Conservation (phyloP, 176 grass and related monocot species). For the Musa troglodytarum region DNA sequence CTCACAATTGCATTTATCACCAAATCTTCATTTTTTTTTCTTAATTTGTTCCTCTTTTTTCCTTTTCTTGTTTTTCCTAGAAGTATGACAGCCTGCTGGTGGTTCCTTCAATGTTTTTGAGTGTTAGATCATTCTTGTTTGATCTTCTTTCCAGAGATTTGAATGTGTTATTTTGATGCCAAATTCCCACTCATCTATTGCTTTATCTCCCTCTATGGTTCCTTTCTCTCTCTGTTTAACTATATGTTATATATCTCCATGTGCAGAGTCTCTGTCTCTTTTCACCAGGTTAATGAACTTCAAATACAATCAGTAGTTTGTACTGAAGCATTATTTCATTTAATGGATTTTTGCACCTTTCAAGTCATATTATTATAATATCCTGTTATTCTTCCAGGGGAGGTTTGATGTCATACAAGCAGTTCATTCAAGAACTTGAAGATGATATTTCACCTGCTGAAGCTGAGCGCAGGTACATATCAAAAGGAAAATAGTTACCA, state of each 20-base stretch:
- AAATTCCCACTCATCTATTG: too few relatives aligned
- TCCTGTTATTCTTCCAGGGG: conserved; percentile 46
- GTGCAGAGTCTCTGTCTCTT: too few relatives aligned
- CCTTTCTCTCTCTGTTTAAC: too few relatives aligned
- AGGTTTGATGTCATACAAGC: conserved; percentile 98
- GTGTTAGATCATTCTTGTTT: too few relatives aligned
- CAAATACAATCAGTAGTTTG: too few relatives aligned
- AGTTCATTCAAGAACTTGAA: conserved; percentile 97
- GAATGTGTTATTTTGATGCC: too few relatives aligned
- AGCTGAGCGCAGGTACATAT: conserved; percentile 71
- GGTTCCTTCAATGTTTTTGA: too few relatives aligned
- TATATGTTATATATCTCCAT: too few relatives aligned
- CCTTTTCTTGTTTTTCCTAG: background rate
- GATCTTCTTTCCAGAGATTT: too few relatives aligned
- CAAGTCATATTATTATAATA: background rate
- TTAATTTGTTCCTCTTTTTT: background rate
- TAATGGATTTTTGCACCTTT: background rate
- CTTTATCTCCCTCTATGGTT: too few relatives aligned
- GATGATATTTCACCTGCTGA: conserved; percentile 93
- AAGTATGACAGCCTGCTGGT: background rate
- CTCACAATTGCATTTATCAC: background rate
- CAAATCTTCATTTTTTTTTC: background rate
- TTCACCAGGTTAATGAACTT: too few relatives aligned
- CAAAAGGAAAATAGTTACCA: conserved; percentile 6
- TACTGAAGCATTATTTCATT: too few relatives aligned